Evolutionary conservation across 2,329 filamentous ascomycete species (phyloP), one percentile per base, ranked within the genome.

Genomic region (Didymella arachidicola): DNA sequence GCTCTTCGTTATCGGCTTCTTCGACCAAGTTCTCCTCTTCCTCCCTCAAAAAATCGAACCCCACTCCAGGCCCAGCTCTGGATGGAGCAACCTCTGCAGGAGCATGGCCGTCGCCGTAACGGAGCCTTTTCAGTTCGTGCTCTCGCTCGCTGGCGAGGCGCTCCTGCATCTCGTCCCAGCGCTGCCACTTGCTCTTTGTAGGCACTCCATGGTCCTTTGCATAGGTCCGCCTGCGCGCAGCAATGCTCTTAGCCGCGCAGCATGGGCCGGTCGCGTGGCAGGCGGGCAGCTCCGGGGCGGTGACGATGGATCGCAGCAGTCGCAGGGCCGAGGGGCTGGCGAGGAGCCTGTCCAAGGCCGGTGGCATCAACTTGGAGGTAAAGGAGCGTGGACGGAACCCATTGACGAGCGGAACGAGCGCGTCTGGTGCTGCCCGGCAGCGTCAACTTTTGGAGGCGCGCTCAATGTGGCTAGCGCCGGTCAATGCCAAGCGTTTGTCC

Each of bases 291-390:
- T 69, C 67, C 27, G 67, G 55, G 45, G 61, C 60, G 60, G 64
- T 63, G 66, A 73, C 66, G 60, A 78, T 62, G 49, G 65, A 62
- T 53, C 77, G 75, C 26, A 79, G 71, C 43, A 77, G 68, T 73
- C 72, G 69, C 62, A 79, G 68, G 60, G 78, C 77, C 66, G 78
- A 76, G 63, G 79, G 77, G 73, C 76, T 76, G 67, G 74, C 78
- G 72, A 81, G 77, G 72, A 80, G 79, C 73, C 75, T 74, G 65
- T 79, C 72, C 70, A 81, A 71, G 61, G 75, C 75, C 70, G 73
- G 71, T 73, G 77, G 78, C 79, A 82, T 82, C 65, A 76, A 75
- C 68, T 59, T 54, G 19, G 50, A 50, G 56, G 56, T 53, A 30
- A 22, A 59, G 49, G 56, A 54, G 32, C 38, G 56, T 53, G 44